Base-by-base conservation (phyloP, 2,329 filamentous ascomycete species). In the Chaetothyriales sp. region DNA sequence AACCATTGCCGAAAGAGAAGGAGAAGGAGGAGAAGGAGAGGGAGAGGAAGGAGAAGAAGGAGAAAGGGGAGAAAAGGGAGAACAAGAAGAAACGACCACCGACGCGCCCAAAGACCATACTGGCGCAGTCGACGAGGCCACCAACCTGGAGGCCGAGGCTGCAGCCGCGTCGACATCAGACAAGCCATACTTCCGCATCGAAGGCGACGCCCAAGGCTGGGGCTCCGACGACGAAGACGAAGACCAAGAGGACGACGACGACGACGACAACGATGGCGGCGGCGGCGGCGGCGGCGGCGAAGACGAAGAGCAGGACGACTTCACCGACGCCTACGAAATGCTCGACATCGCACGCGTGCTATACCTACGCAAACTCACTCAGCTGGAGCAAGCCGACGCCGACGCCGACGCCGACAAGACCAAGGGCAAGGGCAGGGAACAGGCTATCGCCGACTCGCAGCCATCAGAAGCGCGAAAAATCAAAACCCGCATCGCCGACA, bases 141-240 rank as follows among this genome's bases (percentile, higher is more conserved):
- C 66, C 43, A 62, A 69, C 50, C 67, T 66, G 9, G 44, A 51
- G 10, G 45, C 50, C 28, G 33, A 13, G 2, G 29, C 29, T 9
- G 33, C 33, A 40, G 13, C 33, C 10, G 33, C 10, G 33, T 25
- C 46, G 4, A 48, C 69, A 64, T 44, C 60, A 62, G 85, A 83
- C 67, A 90, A 89, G 66, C 81, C 86, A 0, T 79, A 87, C 57
- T 95, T 98, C 67, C 86, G 94, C 61, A 94, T 98, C 65, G 85
- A 82, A 4, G 92, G 92, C 52, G 90, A 97, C 65, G 57, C 53
- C 19, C 90, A 95, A 68, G 90, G 95, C 65, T 95, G 88, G 72
- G 86, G 87, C 50, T 86, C 83, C 0, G 88, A 92, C 47, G 85
- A 84, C 6, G 84, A 87, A 47, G 82, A 81, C 48, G 80, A 74